A percentile compares a stretch with the other conserved stretches of the same genome.
These are phyloP conservation scores for Penicillium lividum DNA, from an alignment of 495 filamentous ascomycete species.

Conservation along the genomic window DNA sequence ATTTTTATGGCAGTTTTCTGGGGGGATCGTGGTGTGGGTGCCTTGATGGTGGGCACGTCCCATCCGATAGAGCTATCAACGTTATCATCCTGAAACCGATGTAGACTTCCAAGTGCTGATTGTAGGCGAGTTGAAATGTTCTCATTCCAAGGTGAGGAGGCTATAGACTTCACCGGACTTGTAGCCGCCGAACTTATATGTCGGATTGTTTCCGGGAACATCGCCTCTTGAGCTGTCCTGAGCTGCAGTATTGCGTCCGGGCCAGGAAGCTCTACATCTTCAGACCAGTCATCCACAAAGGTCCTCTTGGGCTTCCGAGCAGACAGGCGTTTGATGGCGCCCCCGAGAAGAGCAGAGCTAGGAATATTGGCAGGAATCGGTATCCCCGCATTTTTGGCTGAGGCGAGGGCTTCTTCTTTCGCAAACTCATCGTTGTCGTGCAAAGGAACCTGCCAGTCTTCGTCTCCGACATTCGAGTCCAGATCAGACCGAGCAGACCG, in stretches of 20 bases:
- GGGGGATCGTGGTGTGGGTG: conserved; percentile 56
- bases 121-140: conserved; percentile 29
- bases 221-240: conserved; percentile 56
- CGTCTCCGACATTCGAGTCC: conserved; percentile 71
- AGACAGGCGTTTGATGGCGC: conserved; percentile 90
- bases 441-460: conserved; percentile 81
- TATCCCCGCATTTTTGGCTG: conserved; percentile 85
- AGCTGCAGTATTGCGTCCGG: conserved; percentile 61
- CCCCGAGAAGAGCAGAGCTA: conserved; percentile 89
- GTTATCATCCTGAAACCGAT: conserved; percentile 63
- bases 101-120: conserved; percentile 42
- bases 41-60: conserved; percentile 70
- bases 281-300: conserved; percentile 84
- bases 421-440: conserved; percentile 77
- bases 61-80: conserved; percentile 62
- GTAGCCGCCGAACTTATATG: conserved; percentile 56
- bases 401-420: conserved; percentile 79
- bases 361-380: conserved; percentile 88
- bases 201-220: conserved; percentile 68
- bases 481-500: conserved; percentile 78
- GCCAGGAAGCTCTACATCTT: conserved; percentile 81
- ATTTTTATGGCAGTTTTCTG: conserved; percentile 39
- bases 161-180: conserved; percentile 39
- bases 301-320: conserved; percentile 75
- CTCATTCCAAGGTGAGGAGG: conserved; percentile 34